Evolutionary conservation across 257 asterid genomes (phyloP), one percentile per base, ranked within the genome.

Genomic region (Cruciata laevipes): DNA sequence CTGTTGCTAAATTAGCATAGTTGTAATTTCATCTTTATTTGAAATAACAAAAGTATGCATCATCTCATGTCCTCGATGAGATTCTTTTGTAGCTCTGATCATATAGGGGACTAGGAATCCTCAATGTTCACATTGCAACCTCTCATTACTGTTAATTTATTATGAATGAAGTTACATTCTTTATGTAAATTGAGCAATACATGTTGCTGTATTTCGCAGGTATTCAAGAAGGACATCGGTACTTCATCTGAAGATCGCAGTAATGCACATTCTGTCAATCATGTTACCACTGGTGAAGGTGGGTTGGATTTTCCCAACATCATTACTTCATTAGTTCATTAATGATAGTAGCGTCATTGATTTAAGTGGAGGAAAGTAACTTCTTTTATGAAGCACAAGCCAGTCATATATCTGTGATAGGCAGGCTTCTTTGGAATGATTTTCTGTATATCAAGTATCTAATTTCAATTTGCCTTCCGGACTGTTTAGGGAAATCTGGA

Each of bases 281-380:
- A 80, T 80, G 80, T 81, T 66, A 81, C 77, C 76, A 85, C 85
- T 52, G 83, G 68, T 66, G 70, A 57, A 31, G 89, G 85, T 89
- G 76, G 35, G 76, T 55, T 24, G 7, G 70, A 6, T 64, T 3
- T 58, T 30, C 55, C 13, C 42, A 24, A 38, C 7, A 60, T 49
- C 13, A 30, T 24, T 60, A 53, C 37, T 32, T 51, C 38, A 38
- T 25, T 61, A 55, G n/a, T 44, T 51, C 38, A 6, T 69, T 59
- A 59, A 17, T 42, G 65, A 49, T 73, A 17, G 9, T 6, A 52
- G n/a, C 18, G 38, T 2, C 18, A 20, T 5, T 59, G 59, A 47
- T 8, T 51, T 60, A 4, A 7, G 5, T 13, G 57, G 58, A 42
- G 58, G 17, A 24, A 7, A 59, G 14, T 25, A 18, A 10, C 6